These are phyloP conservation scores for Persicaria maculosa DNA, from an alignment of 148 eudicot genomes.

Conservation along the genomic window DNA sequence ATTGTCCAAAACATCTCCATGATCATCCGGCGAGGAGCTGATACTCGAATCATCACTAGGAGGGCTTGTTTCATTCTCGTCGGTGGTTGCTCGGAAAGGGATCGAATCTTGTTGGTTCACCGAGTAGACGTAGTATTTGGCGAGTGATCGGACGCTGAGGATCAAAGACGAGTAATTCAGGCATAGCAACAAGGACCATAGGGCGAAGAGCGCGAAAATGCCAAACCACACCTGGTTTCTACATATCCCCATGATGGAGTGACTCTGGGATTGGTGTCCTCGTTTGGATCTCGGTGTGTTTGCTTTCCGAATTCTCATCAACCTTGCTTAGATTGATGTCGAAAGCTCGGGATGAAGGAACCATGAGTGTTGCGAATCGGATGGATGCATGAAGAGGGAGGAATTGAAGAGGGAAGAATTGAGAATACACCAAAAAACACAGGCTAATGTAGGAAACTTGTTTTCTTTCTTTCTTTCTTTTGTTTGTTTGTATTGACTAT, in stretches of 20 bases:
- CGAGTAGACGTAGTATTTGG: slow-evolving; percentile 29
- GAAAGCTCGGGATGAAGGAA: neutral
- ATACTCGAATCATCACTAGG: neutral
- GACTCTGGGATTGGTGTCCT: neutral
- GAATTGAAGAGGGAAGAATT: neutral
- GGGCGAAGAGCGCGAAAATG: slow-evolving; percentile 22
- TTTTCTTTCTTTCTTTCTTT: neutral
- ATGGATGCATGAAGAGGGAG: neutral
- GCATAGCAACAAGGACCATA: slow-evolving; percentile 34
- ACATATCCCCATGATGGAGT: slow-evolving; percentile 16
- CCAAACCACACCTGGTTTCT: slow-evolving; percentile 25
- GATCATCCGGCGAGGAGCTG: neutral
- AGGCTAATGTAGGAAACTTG: neutral
- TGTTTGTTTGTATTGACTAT: neutral
- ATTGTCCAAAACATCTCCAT: neutral
- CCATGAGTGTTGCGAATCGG: neutral
- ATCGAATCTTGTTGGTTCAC: slow-evolving; percentile 21
- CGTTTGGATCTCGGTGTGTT: neutral
- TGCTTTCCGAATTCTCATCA: neutral
- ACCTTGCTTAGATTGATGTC: neutral
- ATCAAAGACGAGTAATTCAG: slow-evolving; percentile 35
- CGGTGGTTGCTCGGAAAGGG: slow-evolving; percentile 6
- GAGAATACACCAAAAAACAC: too few species aligned
- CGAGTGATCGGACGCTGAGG: slow-evolving; percentile 24
- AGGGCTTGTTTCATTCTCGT: neutral